Percentiles rank a stretch among this genome's conserved stretches.
phyloP scores from a whole-genome alignment of 306 rosid species.

The Lotus japonicus region DNA sequence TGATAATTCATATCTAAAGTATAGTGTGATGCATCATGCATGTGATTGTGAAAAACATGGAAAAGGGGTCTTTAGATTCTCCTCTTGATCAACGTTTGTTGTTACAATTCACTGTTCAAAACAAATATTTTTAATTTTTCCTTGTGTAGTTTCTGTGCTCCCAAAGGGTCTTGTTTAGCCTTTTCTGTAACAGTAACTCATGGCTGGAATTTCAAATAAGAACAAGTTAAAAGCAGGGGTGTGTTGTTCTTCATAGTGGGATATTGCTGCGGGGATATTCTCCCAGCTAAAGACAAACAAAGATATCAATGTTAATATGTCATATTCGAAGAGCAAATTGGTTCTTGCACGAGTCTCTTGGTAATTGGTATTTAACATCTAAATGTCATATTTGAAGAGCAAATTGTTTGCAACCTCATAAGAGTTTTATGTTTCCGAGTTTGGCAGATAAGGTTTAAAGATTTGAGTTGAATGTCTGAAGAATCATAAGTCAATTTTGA shows the following conservation, averaged over 20 bases:
- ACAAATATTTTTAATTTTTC: neutral
- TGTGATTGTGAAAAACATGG: neutral
- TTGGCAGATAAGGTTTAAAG: neutral
- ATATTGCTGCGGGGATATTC: neutral
- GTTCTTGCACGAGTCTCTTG: too few species aligned
- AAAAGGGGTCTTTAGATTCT: neutral
- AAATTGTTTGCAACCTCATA: neutral
- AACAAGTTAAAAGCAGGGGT: neutral
- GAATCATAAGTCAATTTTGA: neutral
- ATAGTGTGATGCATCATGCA: neutral
- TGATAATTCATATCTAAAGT: constrained; percentile 1
- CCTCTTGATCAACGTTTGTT: neutral
- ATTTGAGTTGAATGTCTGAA: neutral
- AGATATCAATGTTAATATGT: too few species aligned
- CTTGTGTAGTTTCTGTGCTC: neutral
- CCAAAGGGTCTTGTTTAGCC: constrained; percentile 13
- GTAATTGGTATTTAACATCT: neutral
- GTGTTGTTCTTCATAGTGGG: neutral
- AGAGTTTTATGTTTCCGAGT: neutral
- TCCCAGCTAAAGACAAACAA: neutral
- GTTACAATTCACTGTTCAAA: neutral
- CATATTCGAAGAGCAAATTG: too few species aligned
- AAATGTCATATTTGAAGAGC: neutral
- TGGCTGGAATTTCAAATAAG: constrained; percentile 13
- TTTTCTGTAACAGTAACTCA: constrained; percentile 1